Percentiles rank a stretch among this genome's conserved stretches.
Conservation (phyloP, 2,329 filamentous ascomycete genomes). For the Penicillium digitatum region DNA sequence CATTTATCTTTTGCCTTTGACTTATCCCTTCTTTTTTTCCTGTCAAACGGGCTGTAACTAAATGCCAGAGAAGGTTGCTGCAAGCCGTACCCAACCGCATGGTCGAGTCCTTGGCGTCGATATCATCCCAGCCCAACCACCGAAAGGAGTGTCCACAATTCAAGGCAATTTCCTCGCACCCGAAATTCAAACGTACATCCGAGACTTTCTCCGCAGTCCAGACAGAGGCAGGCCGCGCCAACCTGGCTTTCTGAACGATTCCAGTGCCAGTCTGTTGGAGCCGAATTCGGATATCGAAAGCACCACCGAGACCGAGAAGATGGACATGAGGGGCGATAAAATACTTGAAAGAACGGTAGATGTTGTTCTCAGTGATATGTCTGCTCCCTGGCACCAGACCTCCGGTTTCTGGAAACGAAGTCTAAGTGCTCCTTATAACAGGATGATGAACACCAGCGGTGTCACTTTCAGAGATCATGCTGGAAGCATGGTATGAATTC, state of each 20-base stretch:
- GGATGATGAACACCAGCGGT: conserved; percentile 99
- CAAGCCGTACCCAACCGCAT: conserved; percentile 68
- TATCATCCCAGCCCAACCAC: conserved; percentile 86
- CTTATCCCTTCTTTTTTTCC: background rate
- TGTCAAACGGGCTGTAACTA: conserved; percentile 6
- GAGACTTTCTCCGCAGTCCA: conserved; percentile 67
- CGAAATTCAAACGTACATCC: conserved; percentile 69
- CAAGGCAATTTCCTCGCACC: conserved; percentile 88
- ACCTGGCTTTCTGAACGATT: conserved; percentile 9
- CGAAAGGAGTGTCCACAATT: conserved; percentile 85
- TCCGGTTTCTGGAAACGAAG: conserved; percentile 76
- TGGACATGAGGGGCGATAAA: background rate
- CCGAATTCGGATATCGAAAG: background rate
- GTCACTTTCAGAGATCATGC: conserved; percentile 81
- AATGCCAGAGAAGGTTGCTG: conserved; percentile 61
- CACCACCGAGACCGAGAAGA: background rate
- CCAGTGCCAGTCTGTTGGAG: conserved; percentile 11
- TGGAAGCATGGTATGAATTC: conserved; percentile 77
- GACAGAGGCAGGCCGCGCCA: conserved; percentile 52
- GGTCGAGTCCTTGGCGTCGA: conserved; percentile 89
- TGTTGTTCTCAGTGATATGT: conserved; percentile 98
- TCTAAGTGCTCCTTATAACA: conserved; percentile 91
- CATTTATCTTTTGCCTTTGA: background rate
- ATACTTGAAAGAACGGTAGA: conserved; percentile 64
- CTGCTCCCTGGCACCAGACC: conserved; percentile 85